Base-by-base conservation (phyloP, 345 rosid species). In the Hirschfeldia incana region DNA sequence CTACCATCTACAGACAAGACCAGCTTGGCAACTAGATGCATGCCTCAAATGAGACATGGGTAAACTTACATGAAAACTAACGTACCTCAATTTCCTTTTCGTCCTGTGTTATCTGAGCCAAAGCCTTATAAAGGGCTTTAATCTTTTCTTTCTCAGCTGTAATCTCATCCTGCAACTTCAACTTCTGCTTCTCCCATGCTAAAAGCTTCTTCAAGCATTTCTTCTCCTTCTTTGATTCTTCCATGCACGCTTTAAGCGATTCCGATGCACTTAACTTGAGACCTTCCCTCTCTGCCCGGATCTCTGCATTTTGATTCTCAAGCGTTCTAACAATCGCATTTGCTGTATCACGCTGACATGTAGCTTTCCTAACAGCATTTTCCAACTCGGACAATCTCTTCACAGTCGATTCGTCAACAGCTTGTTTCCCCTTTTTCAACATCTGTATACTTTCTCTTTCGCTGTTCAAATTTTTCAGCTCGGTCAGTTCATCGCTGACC, bases 231-330 rank as follows among this genome's bases (percentile, higher is more conserved):
- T 88, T 94, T 32, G 91, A 87, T 67, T 84, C 87, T 87, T 91
- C 95, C 81, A 85, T 68, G 79, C 87, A 89, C 7, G 88, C 77
- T 6, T 81, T 82, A 63, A 83, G 91, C 13, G 97, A 89, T 75
- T 92, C 97, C 12, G 97, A 87, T 30, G 97, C 97, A 84, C 92
- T 91, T 79, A 94, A 77, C 77, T 94, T 92, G 60, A 85, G 85
- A 75, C 93, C 97, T 83, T 94, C 94, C 88, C 84, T 89, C 89
- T 94, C 98, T 39, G 97, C 94, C 85, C 93, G 89, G 61, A 92
- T 88, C 80, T 91, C 95, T 17, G 97, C 94, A 84, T 91, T 94
- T 82, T 88, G 94, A 39, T 87, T 92, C 85, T 94, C 97, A 34
- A 92, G 90, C 46, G 87, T 73, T 75, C 92, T 89, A 68, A 88